Evolutionary conservation across 1,284 basidiomycete species (phyloP).

Genomic region (Ustilago lituana): DNA sequence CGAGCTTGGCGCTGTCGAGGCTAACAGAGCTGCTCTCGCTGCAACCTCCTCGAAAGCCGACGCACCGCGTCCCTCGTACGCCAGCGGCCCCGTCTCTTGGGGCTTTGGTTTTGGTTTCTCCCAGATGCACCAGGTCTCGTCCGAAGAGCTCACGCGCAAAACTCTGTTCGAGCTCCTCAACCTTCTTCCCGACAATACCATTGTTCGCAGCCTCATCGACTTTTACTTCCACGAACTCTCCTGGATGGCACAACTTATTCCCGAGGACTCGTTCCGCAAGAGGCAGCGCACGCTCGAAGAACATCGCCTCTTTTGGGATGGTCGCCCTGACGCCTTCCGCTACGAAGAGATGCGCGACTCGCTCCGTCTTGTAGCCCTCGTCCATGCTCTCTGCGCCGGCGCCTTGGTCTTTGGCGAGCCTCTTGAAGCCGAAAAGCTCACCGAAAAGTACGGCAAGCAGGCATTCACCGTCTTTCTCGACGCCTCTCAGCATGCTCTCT

Average conservation of each 20-base stretch:
- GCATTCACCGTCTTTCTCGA: conserved; percentile 47
- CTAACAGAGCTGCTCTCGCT: conserved; percentile 31
- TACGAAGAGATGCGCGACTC: conserved; percentile 41
- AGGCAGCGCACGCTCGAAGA: conserved; percentile 27
- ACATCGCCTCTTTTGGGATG: conserved; percentile 31
- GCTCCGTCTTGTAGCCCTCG: conserved; percentile 38
- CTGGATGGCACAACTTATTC: conserved; percentile 47
- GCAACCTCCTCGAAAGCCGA: conserved; percentile 4
- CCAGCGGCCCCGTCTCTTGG: conserved; percentile 25
- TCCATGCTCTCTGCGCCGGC: conserved; percentile 41
- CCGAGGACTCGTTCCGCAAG: conserved; percentile 27
- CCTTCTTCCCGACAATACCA: conserved; percentile 34
- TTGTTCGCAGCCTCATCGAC: conserved; percentile 29
- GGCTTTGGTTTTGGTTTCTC: conserved; percentile 50
- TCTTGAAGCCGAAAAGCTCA: conserved; percentile 19
- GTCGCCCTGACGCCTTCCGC: conserved; percentile 20
- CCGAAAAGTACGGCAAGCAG: conserved; percentile 26
- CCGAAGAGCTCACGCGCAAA: conserved; percentile 33
- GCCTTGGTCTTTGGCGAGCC: conserved; percentile 40
- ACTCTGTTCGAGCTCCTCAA: conserved; percentile 43
- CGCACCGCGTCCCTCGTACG: conserved; percentile 9
- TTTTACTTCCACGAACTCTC: conserved; percentile 51
- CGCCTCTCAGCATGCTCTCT: conserved; percentile 47
- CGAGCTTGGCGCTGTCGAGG: conserved; percentile 44
- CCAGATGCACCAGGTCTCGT: conserved; percentile 28